Conservation (phyloP, 805 yeast genomes). For the Kazachstania africana region DNA sequence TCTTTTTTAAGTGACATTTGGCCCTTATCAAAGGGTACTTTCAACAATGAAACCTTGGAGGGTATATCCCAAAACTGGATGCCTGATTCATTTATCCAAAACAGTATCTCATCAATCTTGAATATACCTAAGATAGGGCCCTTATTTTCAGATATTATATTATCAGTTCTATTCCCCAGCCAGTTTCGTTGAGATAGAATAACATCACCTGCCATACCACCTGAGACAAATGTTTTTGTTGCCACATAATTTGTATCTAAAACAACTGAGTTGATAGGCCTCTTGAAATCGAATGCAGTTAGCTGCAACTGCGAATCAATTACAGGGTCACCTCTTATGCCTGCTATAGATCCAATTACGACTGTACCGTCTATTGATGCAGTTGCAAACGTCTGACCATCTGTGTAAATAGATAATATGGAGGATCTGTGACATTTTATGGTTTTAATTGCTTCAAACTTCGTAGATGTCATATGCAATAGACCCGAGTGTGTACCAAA, state of each 20-base stretch:
- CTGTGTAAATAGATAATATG: conserved; percentile 57
- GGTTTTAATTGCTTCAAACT: conserved; percentile 52
- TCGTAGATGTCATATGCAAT: conserved; percentile 53
- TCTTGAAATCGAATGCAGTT: conserved; percentile 64
- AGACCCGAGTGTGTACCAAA: conserved; percentile 89
- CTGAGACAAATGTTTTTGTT: conserved; percentile 61
- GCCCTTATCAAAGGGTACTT: conserved; percentile 32
- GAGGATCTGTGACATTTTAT: conserved; percentile 81
- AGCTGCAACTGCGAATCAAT: conserved; percentile 50
- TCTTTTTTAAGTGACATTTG: conserved; percentile 36
- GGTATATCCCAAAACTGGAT: conserved; percentile 53
- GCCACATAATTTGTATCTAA: conserved; percentile 57
- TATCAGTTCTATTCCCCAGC: conserved; percentile 75
- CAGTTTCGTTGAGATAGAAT: conserved; percentile 67
- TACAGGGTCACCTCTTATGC: conserved; percentile 22
- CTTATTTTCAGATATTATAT: conserved; percentile 40
- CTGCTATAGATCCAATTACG: conserved; percentile 49
- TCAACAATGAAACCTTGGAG: conserved; percentile 36
- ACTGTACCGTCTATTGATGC: conserved; percentile 93
- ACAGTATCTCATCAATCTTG: conserved; percentile 48
- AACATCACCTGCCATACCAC: conserved; percentile 84
- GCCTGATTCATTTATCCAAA: conserved; percentile 83
- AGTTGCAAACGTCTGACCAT: conserved; percentile 67
- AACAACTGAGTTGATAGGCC: conserved; percentile 84
- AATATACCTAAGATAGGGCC: conserved; percentile 66